Evolutionary conservation across 345 rosid genomes (phyloP).

Genomic region (Syzygium grande): DNA sequence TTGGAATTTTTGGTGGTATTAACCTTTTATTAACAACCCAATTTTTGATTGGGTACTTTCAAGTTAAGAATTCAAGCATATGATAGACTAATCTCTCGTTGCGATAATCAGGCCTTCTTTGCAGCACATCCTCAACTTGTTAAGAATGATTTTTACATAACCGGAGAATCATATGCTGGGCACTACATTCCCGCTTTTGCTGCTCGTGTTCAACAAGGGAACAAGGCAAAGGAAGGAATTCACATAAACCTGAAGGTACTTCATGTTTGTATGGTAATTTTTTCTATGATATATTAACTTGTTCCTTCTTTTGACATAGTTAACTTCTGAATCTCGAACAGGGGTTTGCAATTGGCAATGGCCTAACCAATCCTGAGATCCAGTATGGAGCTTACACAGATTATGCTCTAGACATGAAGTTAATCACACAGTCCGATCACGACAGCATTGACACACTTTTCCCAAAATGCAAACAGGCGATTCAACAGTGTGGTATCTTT

Average conservation of each 20-base stretch:
- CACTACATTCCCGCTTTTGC: slow-evolving; percentile 86
- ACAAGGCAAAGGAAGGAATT: slow-evolving; percentile 68
- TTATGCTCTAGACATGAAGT: slow-evolving; percentile 50
- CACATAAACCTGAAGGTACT: slow-evolving; percentile 68
- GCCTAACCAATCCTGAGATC: slow-evolving; percentile 60
- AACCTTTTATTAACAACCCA: background rate
- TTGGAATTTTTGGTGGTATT: too few relatives aligned
- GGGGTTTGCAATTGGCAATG: slow-evolving; percentile 95
- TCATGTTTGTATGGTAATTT: background rate
- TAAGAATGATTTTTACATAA: slow-evolving; percentile 66
- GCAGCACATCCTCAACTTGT: slow-evolving; percentile 44
- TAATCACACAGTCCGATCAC: slow-evolving; percentile 39
- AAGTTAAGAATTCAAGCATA: background rate
- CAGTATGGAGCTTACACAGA: slow-evolving; percentile 73
- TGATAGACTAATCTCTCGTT: background rate
- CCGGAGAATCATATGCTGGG: slow-evolving; percentile 93
- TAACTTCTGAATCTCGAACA: background rate
- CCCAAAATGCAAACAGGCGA: slow-evolving; percentile 31
- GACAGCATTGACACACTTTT: slow-evolving; percentile 22
- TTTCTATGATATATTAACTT: background rate
- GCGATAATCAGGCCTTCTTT: slow-evolving; percentile 46
- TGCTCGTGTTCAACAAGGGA: slow-evolving; percentile 49
- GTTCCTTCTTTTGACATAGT: background rate
- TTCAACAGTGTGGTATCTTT: slow-evolving; percentile 41
- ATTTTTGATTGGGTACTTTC: background rate